Evolutionary conservation across 1,284 basidiomycete genomes (phyloP).

Genomic region (Puccinia horiana): DNA sequence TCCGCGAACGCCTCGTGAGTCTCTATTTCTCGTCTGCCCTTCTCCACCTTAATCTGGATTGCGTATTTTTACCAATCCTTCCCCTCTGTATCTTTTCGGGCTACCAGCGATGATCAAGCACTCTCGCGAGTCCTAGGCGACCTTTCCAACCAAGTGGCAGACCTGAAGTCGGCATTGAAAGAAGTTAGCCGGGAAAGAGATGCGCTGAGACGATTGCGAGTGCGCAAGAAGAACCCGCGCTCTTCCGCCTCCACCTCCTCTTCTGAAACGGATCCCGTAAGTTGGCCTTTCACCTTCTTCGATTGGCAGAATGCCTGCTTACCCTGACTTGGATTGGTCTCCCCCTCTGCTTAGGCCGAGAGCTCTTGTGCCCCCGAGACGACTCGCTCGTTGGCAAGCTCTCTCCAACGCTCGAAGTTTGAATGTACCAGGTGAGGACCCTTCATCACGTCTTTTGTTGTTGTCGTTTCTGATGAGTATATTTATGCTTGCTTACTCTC

Average conservation of each 20-base stretch:
- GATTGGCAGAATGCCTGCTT: background rate
- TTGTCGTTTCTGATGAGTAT: background rate
- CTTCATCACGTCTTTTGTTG: background rate
- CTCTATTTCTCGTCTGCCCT: background rate
- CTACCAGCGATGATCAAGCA: constrained; percentile 25
- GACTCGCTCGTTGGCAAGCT: constrained; percentile 27
- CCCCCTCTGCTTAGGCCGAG: constrained; percentile 9
- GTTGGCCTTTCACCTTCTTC: background rate
- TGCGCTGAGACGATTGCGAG: constrained; percentile 12
- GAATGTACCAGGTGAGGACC: constrained; percentile 36
- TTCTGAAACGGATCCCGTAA: constrained; percentile 6
- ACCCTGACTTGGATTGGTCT: background rate
- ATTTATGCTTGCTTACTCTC: background rate
- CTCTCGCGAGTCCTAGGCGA: constrained; percentile 37
- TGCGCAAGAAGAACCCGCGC: background rate
- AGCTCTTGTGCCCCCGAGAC: constrained; percentile 11
- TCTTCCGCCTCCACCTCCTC: constrained; percentile 20
- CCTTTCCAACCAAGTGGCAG: constrained; percentile 32
- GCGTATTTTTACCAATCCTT: background rate
- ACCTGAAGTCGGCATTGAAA: constrained; percentile 43
- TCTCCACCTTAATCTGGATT: background rate
- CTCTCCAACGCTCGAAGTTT: constrained; percentile 24
- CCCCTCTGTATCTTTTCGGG: background rate
- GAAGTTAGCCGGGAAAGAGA: constrained; percentile 36
- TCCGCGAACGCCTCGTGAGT: constrained; percentile 34